Evolutionary conservation across 2,329 filamentous ascomycete species (phyloP).

Genomic region (Graphilbum ipis-grandicollis): DNA sequence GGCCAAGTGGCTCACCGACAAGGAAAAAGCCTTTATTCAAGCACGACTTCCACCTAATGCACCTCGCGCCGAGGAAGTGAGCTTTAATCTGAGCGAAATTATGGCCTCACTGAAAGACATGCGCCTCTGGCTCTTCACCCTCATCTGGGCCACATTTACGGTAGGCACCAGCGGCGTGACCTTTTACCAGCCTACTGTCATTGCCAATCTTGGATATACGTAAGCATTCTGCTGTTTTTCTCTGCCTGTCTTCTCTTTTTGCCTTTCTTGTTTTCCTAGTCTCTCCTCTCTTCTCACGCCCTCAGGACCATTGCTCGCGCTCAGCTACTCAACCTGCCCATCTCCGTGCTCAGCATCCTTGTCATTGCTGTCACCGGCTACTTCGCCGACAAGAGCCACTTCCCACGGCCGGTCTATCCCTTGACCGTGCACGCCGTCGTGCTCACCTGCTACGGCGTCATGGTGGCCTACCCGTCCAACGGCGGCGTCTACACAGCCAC

Average conservation of each 20-base stretch:
- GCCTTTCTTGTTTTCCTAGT: too few relatives aligned
- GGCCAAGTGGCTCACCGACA: constrained; percentile 26
- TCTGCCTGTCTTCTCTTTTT: not conserved
- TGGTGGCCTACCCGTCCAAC: constrained; percentile 5
- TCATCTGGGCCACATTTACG: constrained; percentile 27
- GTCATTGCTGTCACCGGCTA: constrained; percentile 6
- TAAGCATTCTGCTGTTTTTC: not conserved
- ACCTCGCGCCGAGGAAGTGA: constrained; percentile 20
- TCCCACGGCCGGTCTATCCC: constrained; percentile 5
- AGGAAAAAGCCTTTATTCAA: constrained; percentile 29
- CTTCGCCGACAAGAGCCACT: constrained; percentile 6
- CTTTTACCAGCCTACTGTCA: constrained; percentile 24
- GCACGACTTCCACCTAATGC: constrained; percentile 25
- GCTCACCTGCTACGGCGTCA: constrained; percentile 6
- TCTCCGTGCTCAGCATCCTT: constrained; percentile 3
- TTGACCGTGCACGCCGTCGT: constrained; percentile 3
- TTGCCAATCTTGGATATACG: constrained; percentile 16
- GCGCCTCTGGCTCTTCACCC: constrained; percentile 26
- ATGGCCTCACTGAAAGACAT: constrained; percentile 20
- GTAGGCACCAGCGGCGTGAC: constrained; percentile 24
- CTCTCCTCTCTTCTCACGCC: not conserved
- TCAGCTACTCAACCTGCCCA: constrained; percentile 25
- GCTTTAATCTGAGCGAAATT: constrained; percentile 23
- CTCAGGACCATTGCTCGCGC: constrained; percentile 21
- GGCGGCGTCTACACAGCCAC: constrained; percentile 20